Evolutionary conservation across 108 stramenopile species (phyloP).

Genomic region (Nitzschia sp.): DNA sequence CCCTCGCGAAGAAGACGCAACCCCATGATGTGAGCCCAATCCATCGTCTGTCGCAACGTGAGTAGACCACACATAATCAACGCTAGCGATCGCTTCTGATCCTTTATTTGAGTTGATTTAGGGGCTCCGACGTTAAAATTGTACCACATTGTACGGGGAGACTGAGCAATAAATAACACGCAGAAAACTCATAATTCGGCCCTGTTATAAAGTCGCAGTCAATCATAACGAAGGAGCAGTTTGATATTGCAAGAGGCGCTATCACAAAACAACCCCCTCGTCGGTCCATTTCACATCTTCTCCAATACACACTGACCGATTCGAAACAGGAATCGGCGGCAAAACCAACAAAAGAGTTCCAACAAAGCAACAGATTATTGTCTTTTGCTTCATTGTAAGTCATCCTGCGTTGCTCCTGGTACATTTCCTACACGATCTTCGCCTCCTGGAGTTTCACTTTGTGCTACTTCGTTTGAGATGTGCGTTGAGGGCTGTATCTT

Average conservation of each 20-base stretch:
- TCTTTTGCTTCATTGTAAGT: conserved; percentile 1
- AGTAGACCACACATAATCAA: too few species aligned
- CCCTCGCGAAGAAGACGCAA: too few species aligned
- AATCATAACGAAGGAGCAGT: too few species aligned
- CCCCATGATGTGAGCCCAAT: too few species aligned
- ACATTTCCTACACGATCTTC: conserved; percentile 3
- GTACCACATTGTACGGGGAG: too few species aligned
- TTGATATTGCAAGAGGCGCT: conserved; percentile 1
- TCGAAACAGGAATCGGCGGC: neutral
- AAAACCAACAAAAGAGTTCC: too few species aligned
- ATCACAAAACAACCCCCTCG: too few species aligned
- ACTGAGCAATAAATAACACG: too few species aligned
- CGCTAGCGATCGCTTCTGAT: too few species aligned
- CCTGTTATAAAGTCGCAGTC: neutral
- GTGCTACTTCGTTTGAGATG: neutral
- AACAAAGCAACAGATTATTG: neutral
- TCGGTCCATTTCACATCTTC: neutral
- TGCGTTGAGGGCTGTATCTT: neutral
- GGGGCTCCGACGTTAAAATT: too few species aligned
- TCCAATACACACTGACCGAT: neutral
- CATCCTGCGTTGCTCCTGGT: neutral
- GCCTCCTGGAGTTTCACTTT: neutral
- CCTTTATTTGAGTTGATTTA: too few species aligned
- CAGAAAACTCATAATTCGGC: conserved; percentile 5
- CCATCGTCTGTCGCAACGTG: too few species aligned